Base-by-base conservation (phyloP, 2,329 filamentous ascomycete genomes). In the Ilyonectria robusta region DNA sequence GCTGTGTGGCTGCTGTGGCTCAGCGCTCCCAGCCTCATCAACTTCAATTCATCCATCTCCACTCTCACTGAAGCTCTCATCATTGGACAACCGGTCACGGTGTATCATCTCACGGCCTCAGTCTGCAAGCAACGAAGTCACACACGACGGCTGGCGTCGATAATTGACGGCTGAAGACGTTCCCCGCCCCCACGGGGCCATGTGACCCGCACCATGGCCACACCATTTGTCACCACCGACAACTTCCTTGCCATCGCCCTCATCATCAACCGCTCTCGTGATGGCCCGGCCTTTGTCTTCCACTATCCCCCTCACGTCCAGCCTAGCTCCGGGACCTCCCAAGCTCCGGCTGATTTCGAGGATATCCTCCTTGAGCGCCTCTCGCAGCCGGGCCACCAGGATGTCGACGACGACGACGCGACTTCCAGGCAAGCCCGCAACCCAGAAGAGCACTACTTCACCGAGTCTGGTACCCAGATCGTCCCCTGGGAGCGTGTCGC, bases 221-320 rank as follows among this genome's bases (percentile, higher is more conserved):
- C 88, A 85, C 81, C 86, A 35, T 82, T 84, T 59, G 83, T 88
- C 62, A 87, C 84, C 76, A 78, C 81, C 40, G 84, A 86, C 71
- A 89, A 89, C 76, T 86, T 89, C 70, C 80, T 95, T 58, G 93
- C 91, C 47, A 89, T 95, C 64, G 89, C 93, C 58, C 87, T 95
- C 44, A 89, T 94, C 71, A 89, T 93, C 75, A 89, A 89, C 75
- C 88, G 92, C 71, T 93, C 92, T 37, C 90, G 92, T 71, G 92
- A 93, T 73, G 94, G 94, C 17, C 93, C 94, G 31, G 89, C 91
- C 70, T 92, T 96, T 75, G 92, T 96, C 75, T 97, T 95, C 80
- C 93, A 97, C 80, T 96, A 96, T 76, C 94, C 94, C n/a, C 87
- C 91, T n/a, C 79, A 83, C 53, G 84, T 88, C 48, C 77, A 79